These are phyloP conservation scores for Geotrichum histeridarum DNA, from an alignment of 1,139 yeast species.

Conservation along the genomic window DNA sequence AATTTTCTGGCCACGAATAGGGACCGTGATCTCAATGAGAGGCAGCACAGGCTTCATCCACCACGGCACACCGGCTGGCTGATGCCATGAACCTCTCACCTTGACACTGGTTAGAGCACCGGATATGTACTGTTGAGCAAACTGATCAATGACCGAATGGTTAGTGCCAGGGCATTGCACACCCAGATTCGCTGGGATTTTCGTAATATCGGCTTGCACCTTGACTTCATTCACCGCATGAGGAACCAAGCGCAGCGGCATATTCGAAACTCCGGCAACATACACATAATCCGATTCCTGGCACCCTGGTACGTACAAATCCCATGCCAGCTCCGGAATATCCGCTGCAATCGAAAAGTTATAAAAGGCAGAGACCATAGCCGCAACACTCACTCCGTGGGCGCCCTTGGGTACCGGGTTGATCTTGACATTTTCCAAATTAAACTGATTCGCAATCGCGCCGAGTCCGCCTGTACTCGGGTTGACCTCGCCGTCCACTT, in stretches of 20 bases:
- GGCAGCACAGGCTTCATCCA: constrained; percentile 12
- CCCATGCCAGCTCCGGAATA: constrained; percentile 24
- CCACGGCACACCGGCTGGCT: constrained; percentile 12
- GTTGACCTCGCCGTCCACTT: background rate
- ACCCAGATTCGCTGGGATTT: constrained; percentile 21
- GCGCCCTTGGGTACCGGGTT: constrained; percentile 1
- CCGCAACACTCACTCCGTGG: constrained; percentile 21
- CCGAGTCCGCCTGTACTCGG: background rate
- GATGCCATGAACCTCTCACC: constrained; percentile 22
- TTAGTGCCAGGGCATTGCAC: constrained; percentile 23
- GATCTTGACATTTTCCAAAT: background rate
- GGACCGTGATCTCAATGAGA: constrained; percentile 5
- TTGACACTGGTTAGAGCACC: constrained; percentile 23
- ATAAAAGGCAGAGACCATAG: constrained; percentile 20
- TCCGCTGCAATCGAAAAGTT: constrained; percentile 21
- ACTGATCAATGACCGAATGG: constrained; percentile 27
- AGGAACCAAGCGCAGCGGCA: constrained; percentile 23
- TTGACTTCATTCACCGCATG: constrained; percentile 19
- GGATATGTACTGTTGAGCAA: constrained; percentile 24
- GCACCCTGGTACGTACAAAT: constrained; percentile 28
- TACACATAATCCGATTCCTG: constrained; percentile 15
- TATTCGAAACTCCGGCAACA: constrained; percentile 24
- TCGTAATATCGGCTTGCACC: constrained; percentile 21
- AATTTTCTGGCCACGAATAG: constrained; percentile 16
- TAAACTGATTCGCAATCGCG: background rate